Base-by-base conservation (phyloP, 495 filamentous ascomycete species). In the Hamigera avellanea region DNA sequence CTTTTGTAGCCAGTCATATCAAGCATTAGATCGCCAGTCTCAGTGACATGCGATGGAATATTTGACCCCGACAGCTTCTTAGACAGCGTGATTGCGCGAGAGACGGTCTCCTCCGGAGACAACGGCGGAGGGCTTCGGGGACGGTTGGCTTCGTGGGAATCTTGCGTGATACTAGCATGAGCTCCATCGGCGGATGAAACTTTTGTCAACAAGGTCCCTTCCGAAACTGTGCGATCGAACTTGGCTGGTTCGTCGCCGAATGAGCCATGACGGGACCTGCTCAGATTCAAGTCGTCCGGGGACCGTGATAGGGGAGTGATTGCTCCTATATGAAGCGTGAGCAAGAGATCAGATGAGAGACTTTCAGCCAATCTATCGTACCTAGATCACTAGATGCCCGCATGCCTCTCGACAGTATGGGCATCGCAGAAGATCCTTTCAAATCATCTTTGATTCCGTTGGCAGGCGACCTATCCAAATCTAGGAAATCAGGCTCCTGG, bases 1-100 rank as follows among this genome's bases (percentile, higher is more conserved):
- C 78, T 80, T 51, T 95, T 96, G 52, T 94, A 95, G 0, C 86
- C 86, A 2, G 87, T 89, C 87, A 98, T 95, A 51, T 98, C 91
- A 40, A 98, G 61, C 89, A 95, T 96, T 23, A 98, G 63, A 57
- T 98, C 93, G n/a, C 93, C 91, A 1, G 71, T 82, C 17, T 95
- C 89, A 2, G 78, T 96, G 21, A 98, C 76, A 45, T 87, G 83
- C 19, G 81, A 88, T 13, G 80, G 85, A 35, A 98, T 98, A 50
- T 96, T 95, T 19, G 86, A 91, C 1, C 70, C 73, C 15, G 81
- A 81, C 8, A 98, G 67, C 53, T 93, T 85, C 52, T 88, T 82
- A 14, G 88, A 95, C 4, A 98, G 67, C 13, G 82, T 75, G 38
- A 83, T 76, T 4, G 91, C 93, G 39, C 93, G 77, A 28, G 81